phyloP scores from a whole-genome alignment of 306 rosid genomes.

The Cyamopsis tetragonoloba region DNA sequence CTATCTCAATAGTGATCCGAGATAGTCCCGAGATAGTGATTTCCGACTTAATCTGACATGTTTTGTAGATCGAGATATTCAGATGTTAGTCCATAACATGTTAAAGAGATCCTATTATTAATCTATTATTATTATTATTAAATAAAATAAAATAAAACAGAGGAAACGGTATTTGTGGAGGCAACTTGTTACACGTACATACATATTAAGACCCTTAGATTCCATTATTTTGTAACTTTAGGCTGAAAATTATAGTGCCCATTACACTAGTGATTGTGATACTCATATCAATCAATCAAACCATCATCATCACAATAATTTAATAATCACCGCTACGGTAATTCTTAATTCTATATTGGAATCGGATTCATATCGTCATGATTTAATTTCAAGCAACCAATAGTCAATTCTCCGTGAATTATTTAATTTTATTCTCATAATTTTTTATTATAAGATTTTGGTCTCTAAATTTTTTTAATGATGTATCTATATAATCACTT shows the following conservation, averaged over 20 bases:
- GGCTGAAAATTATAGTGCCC: conserved; percentile 2
- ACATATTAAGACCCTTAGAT: not conserved
- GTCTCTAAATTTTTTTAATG: too few species aligned
- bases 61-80: too few species aligned
- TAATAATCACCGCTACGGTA: not conserved
- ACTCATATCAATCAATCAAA: not conserved
- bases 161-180: not conserved
- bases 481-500: too few species aligned
- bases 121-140: too few species aligned
- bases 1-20: too few species aligned
- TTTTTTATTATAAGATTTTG: too few species aligned
- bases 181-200: conserved; percentile 9
- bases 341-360: conserved; percentile 4
- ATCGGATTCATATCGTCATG: not conserved
- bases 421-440: too few species aligned
- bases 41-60: too few species aligned
- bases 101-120: too few species aligned
- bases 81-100: too few species aligned
- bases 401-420: too few species aligned
- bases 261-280: conserved; percentile 1
- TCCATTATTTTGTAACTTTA: not conserved
- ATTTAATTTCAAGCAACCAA: not conserved
- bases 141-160: not conserved
- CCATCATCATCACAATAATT: not conserved
- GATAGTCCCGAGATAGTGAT: too few species aligned